Base-by-base conservation (phyloP, 2,329 filamentous ascomycete genomes). In the Chaetomiaceae sp. region DNA sequence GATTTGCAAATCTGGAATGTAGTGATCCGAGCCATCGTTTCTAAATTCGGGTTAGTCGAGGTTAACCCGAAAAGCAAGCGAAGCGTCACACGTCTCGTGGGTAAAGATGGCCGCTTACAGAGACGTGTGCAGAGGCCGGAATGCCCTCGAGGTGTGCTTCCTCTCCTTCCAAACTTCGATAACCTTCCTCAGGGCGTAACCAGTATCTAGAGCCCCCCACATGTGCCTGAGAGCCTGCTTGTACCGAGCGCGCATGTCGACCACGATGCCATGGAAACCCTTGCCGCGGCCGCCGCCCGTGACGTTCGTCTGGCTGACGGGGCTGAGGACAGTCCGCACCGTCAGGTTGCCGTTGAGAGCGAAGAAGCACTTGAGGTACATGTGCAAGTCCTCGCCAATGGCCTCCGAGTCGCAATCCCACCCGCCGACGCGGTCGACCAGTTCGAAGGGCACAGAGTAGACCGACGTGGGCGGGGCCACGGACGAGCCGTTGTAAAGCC, bases 281-380 rank as follows among this genome's bases (percentile, higher is more conserved):
- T 73, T 70, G 25, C 77, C 75, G 35, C 67, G 70, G 9, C 76
- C 75, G 31, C 79, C 77, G 38, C 79, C 82, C 43, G 79, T 81
- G 44, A 87, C 82, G 60, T 88, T 87, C 68, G 77, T 86, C 64
- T 87, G 85, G 67, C 84, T 87, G 51, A 86, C 83, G 2, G 85
- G 84, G 54, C 81, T 83, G 58, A 83, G 70, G 25, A 89, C 75
- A 3, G 83, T 80, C 43, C 78, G 75, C 41, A 78, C 78, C 12
- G 81, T 82, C 48, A 88, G 64, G 62, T 87, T 82, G 3, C 85
- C 85, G 55, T 85, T 85, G 16, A 87, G 75, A 1, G 83, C 82
- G 57, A 88, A 88, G 70, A 88, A 88, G 65, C 83, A 87, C 72
- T 88, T 88, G 55, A 88, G 74, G 63, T 86, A 86, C 85, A 88